Evolutionary conservation across 2,329 filamentous ascomycete genomes (phyloP).

Genomic region (Coniochaeta hoffmannii): DNA sequence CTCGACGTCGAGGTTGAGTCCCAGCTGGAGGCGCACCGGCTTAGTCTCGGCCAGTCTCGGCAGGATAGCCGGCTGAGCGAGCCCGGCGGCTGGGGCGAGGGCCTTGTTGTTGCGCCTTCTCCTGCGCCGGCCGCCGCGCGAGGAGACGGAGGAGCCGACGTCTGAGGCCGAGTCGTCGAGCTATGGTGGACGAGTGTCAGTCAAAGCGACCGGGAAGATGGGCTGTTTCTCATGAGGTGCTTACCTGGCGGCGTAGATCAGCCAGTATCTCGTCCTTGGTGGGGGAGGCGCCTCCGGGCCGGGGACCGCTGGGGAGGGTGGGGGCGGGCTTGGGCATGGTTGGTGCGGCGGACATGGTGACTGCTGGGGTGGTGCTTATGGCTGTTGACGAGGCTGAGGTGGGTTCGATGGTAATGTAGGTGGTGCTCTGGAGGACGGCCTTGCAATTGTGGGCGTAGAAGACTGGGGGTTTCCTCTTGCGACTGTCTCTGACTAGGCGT

Average conservation of each 20-base stretch:
- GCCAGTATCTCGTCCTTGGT: conserved; percentile 14
- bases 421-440: conserved; percentile 12
- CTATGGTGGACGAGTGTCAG: neutral
- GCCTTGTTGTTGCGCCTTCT: conserved; percentile 12
- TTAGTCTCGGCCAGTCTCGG: conserved; percentile 20
- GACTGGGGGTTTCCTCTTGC: conserved; percentile 14
- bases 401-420: conserved; percentile 12
- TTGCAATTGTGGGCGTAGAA: conserved; percentile 13
- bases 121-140: conserved; percentile 13
- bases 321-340: conserved; percentile 15
- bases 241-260: conserved; percentile 17
- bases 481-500: conserved; percentile 14
- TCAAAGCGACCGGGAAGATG: too few relatives aligned
- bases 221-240: neutral
- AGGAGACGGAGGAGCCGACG: conserved; percentile 17
- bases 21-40: conserved; percentile 20
- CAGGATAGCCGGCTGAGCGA: conserved; percentile 11
- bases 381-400: neutral
- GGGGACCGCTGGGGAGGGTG: conserved; percentile 6
- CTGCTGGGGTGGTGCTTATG: neutral
- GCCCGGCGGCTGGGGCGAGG: conserved; percentile 7
- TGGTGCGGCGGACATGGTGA: conserved; percentile 13
- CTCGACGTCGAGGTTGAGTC: conserved; percentile 63
- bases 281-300: conserved; percentile 2
- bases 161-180: conserved; percentile 20